These are phyloP conservation scores for Herpetospermum pedunculosum DNA, from an alignment of 306 rosid species.

Conservation along the genomic window DNA sequence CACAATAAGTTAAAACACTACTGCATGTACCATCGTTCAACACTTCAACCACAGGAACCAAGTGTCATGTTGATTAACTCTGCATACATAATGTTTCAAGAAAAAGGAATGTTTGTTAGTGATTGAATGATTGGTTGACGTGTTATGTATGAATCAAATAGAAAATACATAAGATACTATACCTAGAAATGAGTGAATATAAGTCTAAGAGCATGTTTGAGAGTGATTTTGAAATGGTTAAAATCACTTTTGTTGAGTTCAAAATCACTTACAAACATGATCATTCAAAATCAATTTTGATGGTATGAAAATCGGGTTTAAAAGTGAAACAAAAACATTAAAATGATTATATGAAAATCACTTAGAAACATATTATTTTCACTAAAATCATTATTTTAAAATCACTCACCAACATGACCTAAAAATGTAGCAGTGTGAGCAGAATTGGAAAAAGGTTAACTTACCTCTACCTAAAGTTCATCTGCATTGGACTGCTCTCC, in stretches of 20 bases:
- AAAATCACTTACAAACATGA: too few species aligned
- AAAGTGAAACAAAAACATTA: too few species aligned
- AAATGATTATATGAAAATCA: too few species aligned
- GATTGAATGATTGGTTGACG: background rate
- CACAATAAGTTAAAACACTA: background rate
- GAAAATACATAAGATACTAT: background rate
- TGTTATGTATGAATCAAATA: background rate
- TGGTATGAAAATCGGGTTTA: too few species aligned
- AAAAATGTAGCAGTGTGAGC: background rate
- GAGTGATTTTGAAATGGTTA: too few species aligned
- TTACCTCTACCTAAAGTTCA: slow-evolving; percentile 17
- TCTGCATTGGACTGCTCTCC: slow-evolving; percentile 21
- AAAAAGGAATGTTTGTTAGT: background rate
- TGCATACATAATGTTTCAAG: background rate
- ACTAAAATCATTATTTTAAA: too few species aligned
- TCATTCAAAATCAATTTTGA: too few species aligned
- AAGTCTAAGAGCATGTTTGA: too few species aligned
- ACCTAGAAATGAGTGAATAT: background rate
- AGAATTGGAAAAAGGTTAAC: background rate
- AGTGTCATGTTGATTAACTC: background rate
- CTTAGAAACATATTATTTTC: too few species aligned
- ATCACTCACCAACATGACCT: too few species aligned
- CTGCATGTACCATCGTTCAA: background rate
- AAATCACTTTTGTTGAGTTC: too few species aligned
- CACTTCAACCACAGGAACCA: background rate